Percentiles rank a stretch among this genome's conserved stretches.
Conservation (phyloP, 2,329 filamentous ascomycete species). For the Waltergamsia citrina region DNA sequence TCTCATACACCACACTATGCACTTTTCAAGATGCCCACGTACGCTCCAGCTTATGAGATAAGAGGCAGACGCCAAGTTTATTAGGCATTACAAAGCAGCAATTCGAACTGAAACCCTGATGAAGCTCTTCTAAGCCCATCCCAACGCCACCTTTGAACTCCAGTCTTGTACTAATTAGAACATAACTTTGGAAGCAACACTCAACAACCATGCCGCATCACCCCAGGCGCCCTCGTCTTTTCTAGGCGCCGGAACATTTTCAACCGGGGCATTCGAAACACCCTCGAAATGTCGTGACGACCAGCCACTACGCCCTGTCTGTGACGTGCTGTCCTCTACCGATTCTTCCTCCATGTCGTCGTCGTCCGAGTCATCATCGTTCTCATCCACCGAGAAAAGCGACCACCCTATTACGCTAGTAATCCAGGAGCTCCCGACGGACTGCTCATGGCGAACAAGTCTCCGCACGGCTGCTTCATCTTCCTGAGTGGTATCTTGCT, state of each 20-base stretch:
- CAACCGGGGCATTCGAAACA: slow-evolving; percentile 28
- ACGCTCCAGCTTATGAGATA: no score
- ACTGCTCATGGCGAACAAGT: slow-evolving; percentile 43
- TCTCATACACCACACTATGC: not conserved
- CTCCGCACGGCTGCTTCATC: slow-evolving; percentile 51
- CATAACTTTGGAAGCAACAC: slow-evolving; percentile 53
- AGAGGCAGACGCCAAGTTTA: not conserved
- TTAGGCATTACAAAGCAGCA: not conserved
- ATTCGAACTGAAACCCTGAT: no score
- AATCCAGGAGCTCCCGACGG: slow-evolving; percentile 48
- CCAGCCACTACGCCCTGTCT: slow-evolving; percentile 18
- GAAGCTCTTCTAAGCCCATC: no score
- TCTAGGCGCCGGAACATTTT: slow-evolving; percentile 36
- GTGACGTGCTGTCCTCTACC: slow-evolving; percentile 15
- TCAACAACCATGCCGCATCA: slow-evolving; percentile 59
- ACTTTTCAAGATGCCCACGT: not conserved
- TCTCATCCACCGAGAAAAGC: slow-evolving; percentile 53
- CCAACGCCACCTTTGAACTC: no score
- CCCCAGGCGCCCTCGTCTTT: slow-evolving; percentile 53
- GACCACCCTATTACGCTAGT: slow-evolving; percentile 49
- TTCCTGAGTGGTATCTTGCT: slow-evolving; percentile 37
- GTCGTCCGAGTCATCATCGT: slow-evolving; percentile 39
- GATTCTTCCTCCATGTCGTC: slow-evolving; percentile 26
- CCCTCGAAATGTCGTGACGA: slow-evolving; percentile 29
- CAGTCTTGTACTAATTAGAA: slow-evolving; percentile 29